A percentile compares a stretch with the other conserved stretches of the same genome.
phyloP scores from a whole-genome alignment of 768 basidiomycete species.

The Lactarius evosmus region DNA sequence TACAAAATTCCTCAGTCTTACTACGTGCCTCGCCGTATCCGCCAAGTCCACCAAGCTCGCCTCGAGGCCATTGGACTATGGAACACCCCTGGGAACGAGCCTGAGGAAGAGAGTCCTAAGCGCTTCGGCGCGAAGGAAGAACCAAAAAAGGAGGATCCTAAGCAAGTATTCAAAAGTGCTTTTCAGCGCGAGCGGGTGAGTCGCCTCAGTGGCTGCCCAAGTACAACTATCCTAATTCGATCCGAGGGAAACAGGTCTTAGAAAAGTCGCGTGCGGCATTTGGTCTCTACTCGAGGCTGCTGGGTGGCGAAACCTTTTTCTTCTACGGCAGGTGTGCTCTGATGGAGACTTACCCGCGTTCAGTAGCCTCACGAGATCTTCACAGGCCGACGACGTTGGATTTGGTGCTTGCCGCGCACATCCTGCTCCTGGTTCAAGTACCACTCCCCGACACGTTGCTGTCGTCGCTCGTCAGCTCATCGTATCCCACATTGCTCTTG shows the following conservation, averaged over 20 bases:
- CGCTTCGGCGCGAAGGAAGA: constrained; percentile 35
- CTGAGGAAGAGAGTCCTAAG: constrained; percentile 44
- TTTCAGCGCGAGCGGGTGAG: constrained; percentile 66
- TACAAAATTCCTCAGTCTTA: constrained; percentile 70
- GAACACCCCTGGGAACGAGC: constrained; percentile 42
- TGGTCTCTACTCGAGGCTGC: constrained; percentile 54
- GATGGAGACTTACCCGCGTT: not conserved
- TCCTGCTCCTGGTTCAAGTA: constrained; percentile 55
- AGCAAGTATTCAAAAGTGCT: constrained; percentile 45
- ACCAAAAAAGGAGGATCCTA: constrained; percentile 34
- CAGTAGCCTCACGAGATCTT: not conserved
- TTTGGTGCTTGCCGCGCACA: constrained; percentile 62
- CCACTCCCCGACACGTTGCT: constrained; percentile 62
- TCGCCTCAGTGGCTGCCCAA: not conserved
- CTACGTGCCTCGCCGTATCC: constrained; percentile 64
- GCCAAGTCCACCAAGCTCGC: constrained; percentile 52
- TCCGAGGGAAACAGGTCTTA: constrained; percentile 43
- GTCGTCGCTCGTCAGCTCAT: constrained; percentile 49
- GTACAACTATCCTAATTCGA: not conserved
- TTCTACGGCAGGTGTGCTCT: constrained; percentile 46
- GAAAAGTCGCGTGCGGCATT: constrained; percentile 57
- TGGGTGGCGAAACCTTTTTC: constrained; percentile 51
- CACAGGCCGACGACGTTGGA: constrained; percentile 62
- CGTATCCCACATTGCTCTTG: constrained; percentile 54
- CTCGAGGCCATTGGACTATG: constrained; percentile 65